Percentiles rank a stretch among this genome's conserved stretches.
Evolutionary conservation across 1,284 basidiomycete species (phyloP).

Genomic region (Bondarzewia mesenterica): DNA sequence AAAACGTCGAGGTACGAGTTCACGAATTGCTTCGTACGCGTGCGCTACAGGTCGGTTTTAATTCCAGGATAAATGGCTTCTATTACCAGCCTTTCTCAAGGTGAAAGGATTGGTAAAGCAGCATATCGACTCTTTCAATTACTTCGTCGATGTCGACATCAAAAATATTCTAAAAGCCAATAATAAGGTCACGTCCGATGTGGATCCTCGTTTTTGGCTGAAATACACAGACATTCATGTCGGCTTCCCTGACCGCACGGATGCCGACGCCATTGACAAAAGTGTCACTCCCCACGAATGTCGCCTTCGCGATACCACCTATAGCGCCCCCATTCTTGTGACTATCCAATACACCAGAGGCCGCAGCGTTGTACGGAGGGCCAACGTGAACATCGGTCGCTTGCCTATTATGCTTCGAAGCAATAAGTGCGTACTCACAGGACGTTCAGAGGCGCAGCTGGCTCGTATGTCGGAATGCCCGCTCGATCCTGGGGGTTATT

Average conservation of each 20-base stretch:
- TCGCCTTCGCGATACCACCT: constrained; percentile 92
- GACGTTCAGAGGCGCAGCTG: constrained; percentile 72
- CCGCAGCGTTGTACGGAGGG: constrained; percentile 77
- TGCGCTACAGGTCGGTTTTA: neutral
- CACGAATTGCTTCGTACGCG: constrained; percentile 18
- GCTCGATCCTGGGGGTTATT: constrained; percentile 97
- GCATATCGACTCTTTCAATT: constrained; percentile 99
- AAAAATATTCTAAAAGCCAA: constrained; percentile 96
- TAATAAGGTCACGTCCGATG: constrained; percentile 89
- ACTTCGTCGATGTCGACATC: constrained; percentile 96
- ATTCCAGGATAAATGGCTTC: constrained; percentile 90
- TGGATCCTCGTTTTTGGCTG: constrained; percentile 96
- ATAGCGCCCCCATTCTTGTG: constrained; percentile 90
- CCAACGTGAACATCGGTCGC: constrained; percentile 86
- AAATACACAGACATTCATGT: constrained; percentile 96
- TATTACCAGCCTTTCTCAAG: constrained; percentile 91
- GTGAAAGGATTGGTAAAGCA: constrained; percentile 99
- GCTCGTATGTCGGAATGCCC: constrained; percentile 96
- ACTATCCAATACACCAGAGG: constrained; percentile 95
- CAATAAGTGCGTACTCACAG: constrained; percentile 87
- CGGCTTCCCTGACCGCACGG: constrained; percentile 84
- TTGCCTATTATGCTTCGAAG: constrained; percentile 97
- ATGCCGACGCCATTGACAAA: constrained; percentile 75
- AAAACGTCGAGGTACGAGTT: constrained; percentile 73
- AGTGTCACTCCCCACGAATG: constrained; percentile 96